phyloP scores from a whole-genome alignment of 2,329 filamentous ascomycete species.

The Alternaria novae-zelandiae region DNA sequence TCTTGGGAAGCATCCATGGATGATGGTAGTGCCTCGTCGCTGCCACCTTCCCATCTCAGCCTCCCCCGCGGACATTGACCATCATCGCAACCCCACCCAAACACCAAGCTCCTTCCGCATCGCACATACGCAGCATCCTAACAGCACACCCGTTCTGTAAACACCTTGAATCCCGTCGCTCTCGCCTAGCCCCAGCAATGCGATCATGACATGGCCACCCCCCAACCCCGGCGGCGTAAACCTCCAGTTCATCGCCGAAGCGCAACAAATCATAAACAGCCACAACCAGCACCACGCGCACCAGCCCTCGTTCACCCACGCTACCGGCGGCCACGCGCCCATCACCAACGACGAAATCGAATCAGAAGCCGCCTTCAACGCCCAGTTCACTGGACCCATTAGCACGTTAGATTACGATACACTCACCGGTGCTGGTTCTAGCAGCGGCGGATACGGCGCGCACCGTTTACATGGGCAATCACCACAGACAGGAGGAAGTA shows the following conservation, averaged over 20 bases:
- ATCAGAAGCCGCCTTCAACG: background rate
- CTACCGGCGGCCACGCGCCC: background rate
- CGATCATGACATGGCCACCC: constrained; percentile 3
- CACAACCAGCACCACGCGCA: background rate
- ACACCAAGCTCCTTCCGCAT: background rate
- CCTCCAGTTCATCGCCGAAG: background rate
- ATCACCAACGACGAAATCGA: background rate
- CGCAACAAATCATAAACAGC: background rate
- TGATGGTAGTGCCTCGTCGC: background rate
- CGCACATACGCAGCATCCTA: background rate
- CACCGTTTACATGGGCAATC: background rate
- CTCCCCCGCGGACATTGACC: constrained; percentile 26
- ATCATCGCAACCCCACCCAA: constrained; percentile 6
- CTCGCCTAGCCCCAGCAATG: background rate
- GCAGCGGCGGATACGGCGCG: background rate
- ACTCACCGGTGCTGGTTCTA: background rate
- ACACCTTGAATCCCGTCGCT: background rate
- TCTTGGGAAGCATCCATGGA: background rate
- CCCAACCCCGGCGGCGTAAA: background rate
- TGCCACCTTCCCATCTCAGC: constrained; percentile 29
- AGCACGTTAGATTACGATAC: background rate
- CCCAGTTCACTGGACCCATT: background rate
- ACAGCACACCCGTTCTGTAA: background rate
- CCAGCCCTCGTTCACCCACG: background rate
- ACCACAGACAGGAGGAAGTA: background rate